Base-by-base conservation (phyloP, 768 basidiomycete species). In the Kwoniella dendrophila region DNA sequence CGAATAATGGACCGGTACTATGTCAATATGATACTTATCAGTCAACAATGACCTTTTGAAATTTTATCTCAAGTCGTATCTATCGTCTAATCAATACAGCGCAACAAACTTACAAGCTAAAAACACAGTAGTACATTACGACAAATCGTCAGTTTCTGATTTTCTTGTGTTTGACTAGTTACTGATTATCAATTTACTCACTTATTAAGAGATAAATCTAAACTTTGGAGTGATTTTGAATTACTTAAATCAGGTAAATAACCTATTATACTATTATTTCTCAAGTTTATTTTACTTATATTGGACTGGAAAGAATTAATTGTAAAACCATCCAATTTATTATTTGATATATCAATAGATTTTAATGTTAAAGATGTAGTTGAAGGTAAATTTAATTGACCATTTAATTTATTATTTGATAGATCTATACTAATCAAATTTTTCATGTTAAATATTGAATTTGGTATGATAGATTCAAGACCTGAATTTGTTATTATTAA, bases 361-460 rank as follows among this genome's bases (percentile, higher is more conserved):
- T 20, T 49, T 20, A 49, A 29, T 11, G 30, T 36, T 36, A 10
- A 10, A 6, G 11, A 10, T 20, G 8, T 14, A 43, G 20, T 43
- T 43, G 41, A 14, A 43, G n/a, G n/a, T 8, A 64, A 29, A 26
- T 48, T 38, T 4, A 60, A 36, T 12, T 29, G 24, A 12, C 67
- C 67, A 0, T 59, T 56, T 10, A 64, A 51, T 20, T 30, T 22
- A 49, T 70, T 70, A 48, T 62, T 33, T 16, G 66, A 50, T 27
- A 70, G 52, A 43, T 70, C 58, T 43, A 70, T 27, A 22, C 61
- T 64, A 53, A 59, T 30, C 27, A 70, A 33, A 18, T 59, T 33
- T 1, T 48, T 3, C 4, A 36, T 41, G 20, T 54, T 41, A n/a
- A 60, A 36, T 2, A 70, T 50, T 1, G 62, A 30, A 14, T 56